phyloP scores from a whole-genome alignment of 805 yeast species.

The Ogataea henricii region DNA sequence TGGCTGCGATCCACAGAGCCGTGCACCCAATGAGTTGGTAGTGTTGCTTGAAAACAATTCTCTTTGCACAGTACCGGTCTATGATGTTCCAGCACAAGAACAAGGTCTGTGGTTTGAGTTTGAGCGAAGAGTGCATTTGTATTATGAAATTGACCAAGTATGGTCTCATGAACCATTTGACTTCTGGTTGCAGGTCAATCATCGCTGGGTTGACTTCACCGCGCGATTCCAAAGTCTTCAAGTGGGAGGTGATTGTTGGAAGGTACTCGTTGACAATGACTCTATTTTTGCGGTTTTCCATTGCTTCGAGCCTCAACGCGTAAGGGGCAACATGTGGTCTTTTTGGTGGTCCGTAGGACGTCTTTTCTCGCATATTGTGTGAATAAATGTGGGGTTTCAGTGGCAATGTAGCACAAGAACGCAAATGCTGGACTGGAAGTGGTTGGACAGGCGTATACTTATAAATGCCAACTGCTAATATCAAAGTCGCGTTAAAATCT shows the following conservation, averaged over 20 bases:
- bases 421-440: no score
- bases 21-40: conserved; percentile 90
- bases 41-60: conserved; percentile 83
- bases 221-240: conserved; percentile 42
- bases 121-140: conserved; percentile 61
- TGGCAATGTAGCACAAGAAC: no score
- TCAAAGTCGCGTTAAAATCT: neutral
- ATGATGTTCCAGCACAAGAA: conserved; percentile 73
- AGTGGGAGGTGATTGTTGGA: conserved; percentile 39
- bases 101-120: conserved; percentile 65
- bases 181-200: conserved; percentile 86
- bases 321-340: conserved; percentile 35
- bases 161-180: conserved; percentile 70
- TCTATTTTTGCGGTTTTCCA: conserved; percentile 49
- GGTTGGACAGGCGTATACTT: neutral
- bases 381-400: no score
- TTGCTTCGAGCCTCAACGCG: conserved; percentile 45
- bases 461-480: neutral
- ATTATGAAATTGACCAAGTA: conserved; percentile 78
- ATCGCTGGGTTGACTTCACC: conserved; percentile 48
- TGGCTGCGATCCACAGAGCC: conserved; percentile 90
- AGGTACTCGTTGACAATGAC: conserved; percentile 46
- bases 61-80: conserved; percentile 87
- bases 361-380: conserved; percentile 19
- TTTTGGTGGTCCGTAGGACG: conserved; percentile 39